Conservation (phyloP, 2,329 filamentous ascomycete species). For the Trichoderma sp. region DNA sequence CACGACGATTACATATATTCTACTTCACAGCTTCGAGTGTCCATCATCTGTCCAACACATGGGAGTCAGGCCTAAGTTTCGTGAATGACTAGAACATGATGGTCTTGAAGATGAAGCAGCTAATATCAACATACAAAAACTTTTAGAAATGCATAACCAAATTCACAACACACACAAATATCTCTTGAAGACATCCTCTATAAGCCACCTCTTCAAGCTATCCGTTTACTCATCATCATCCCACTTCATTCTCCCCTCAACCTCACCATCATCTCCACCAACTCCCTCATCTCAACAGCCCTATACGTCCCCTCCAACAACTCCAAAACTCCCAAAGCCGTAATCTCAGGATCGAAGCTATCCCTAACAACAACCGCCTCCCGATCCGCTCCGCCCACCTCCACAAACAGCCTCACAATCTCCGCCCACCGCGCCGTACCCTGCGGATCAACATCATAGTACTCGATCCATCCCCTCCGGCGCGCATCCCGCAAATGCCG, state of each 20-base stretch:
- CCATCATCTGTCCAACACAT: not conserved
- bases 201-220: not conserved
- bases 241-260: not conserved
- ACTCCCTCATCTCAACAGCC: constrained; percentile 24
- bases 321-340: constrained; percentile 32
- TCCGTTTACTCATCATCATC: not conserved
- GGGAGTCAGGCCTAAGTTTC: not conserved
- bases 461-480: constrained; percentile 35
- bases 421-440: constrained; percentile 35
- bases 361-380: constrained; percentile 32
- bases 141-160: not conserved
- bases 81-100: not conserved
- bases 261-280: constrained; percentile 23
- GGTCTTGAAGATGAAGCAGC: accelerated
- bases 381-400: constrained; percentile 31
- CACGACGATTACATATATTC: not conserved
- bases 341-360: constrained; percentile 35
- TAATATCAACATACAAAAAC: not conserved
- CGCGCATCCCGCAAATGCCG: constrained; percentile 35
- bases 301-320: constrained; percentile 32
- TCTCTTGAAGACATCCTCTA: too few species aligned
- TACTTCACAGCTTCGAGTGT: not conserved
- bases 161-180: too few species aligned
- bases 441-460: constrained; percentile 31
- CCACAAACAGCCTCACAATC: constrained; percentile 32